phyloP scores from a whole-genome alignment of 148 eudicot species.

The Chenopodium album region DNA sequence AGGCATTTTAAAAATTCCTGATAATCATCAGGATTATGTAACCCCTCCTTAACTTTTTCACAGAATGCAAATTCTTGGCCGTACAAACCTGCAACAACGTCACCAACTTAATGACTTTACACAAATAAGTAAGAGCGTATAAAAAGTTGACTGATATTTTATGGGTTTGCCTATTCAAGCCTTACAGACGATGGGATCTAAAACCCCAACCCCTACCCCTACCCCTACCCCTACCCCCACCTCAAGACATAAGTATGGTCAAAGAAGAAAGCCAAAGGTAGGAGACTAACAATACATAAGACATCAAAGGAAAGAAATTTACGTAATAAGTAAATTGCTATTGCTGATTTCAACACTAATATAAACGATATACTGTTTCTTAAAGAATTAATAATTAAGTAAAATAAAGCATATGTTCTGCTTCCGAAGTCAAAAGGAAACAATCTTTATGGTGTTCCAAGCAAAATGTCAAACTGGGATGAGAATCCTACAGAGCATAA shows the following conservation, averaged over 20 bases:
- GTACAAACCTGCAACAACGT: constrained; percentile 56
- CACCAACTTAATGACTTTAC: constrained; percentile 6
- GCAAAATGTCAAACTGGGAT: neutral
- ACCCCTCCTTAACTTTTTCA: constrained; percentile 86
- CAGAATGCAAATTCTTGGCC: constrained; percentile 79
- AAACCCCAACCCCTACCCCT: neutral
- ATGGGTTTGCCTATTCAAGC: neutral
- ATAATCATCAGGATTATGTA: constrained; percentile 73
- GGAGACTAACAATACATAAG: too few species aligned
- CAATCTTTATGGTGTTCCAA: neutral
- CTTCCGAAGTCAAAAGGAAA: neutral
- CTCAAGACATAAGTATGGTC: neutral
- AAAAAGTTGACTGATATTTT: neutral
- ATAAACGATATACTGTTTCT: too few species aligned
- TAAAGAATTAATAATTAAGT: neutral
- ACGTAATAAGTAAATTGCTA: neutral
- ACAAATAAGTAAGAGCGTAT: neutral
- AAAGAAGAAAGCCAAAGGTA: neutral
- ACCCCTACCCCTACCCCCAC: too few species aligned
- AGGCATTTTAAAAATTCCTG: constrained; percentile 95
- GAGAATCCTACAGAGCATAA: neutral
- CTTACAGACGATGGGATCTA: neutral
- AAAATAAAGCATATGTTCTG: neutral
- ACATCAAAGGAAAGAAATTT: neutral
- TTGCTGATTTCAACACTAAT: neutral